Evolutionary conservation across 106 monocot species (phyloP).

Genomic region (Iris macrosiphon): DNA sequence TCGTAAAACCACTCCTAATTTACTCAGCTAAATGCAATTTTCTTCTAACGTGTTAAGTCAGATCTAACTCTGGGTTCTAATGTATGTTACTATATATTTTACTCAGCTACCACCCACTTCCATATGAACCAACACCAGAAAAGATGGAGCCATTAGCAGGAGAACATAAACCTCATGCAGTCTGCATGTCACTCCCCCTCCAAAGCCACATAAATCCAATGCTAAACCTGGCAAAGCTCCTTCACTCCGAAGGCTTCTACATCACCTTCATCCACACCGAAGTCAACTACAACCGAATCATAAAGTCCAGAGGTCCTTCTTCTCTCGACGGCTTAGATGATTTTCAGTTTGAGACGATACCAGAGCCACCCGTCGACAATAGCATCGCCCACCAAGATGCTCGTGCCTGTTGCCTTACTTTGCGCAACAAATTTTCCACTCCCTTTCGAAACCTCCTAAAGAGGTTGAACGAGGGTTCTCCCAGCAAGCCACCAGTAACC

Average conservation of each 20-base stretch:
- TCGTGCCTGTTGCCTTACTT: conserved; percentile 13
- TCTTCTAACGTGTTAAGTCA: too few species aligned
- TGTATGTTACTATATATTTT: too few species aligned
- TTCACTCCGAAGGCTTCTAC: conserved; percentile 45
- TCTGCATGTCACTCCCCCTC: conserved; percentile 36
- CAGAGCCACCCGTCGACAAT: conserved; percentile 17
- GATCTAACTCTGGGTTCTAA: too few species aligned
- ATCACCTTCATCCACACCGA: conserved; percentile 66
- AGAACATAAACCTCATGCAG: conserved; percentile 24
- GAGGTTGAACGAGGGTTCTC: conserved; percentile 1
- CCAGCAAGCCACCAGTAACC: not conserved
- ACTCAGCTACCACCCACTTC: too few species aligned
- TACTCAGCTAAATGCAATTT: too few species aligned
- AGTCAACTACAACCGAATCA: conserved; percentile 51
- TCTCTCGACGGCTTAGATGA: conserved; percentile 22
- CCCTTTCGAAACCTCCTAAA: conserved; percentile 4
- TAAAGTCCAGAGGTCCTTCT: conserved; percentile 17
- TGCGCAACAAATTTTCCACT: not conserved
- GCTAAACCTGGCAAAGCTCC: conserved; percentile 42
- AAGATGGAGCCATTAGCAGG: too few species aligned
- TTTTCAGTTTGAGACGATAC: conserved; percentile 36
- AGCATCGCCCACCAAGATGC: conserved; percentile 20
- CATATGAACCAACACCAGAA: too few species aligned
- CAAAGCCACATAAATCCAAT: conserved; percentile 42
- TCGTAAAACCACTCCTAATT: too few species aligned